phyloP scores from a whole-genome alignment of 208 protist species.

The Herpetomonas muscarum region DNA sequence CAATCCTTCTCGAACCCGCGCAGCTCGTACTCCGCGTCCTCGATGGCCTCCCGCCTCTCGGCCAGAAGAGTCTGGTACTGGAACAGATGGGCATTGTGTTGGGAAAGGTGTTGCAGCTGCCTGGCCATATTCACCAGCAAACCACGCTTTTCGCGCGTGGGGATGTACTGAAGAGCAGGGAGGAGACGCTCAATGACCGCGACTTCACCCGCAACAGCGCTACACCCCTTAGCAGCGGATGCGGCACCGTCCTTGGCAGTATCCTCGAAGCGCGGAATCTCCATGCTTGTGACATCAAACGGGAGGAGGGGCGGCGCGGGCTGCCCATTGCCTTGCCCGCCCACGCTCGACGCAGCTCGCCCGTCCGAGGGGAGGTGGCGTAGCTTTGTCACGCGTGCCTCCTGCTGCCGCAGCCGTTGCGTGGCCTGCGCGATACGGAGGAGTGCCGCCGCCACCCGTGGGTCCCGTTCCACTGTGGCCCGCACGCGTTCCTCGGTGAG shows the following conservation, averaged over 20 bases:
- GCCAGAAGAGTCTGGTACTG: background rate
- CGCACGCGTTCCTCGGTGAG: background rate
- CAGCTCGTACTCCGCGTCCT: background rate
- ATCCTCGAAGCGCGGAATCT: no score
- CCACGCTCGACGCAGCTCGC: background rate
- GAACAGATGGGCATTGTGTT: background rate
- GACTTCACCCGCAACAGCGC: background rate
- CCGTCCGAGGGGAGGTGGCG: background rate
- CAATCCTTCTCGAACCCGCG: constrained; percentile 13
- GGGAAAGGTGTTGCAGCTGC: background rate
- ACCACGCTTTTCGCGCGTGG: background rate
- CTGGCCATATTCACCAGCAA: background rate
- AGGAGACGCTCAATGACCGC: background rate
- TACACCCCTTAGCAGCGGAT: no score
- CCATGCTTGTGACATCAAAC: no score
- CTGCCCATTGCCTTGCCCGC: no score
- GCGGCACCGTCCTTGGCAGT: no score
- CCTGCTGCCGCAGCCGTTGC: constrained; percentile 9
- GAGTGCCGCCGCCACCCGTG: constrained; percentile 5
- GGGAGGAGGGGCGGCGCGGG: background rate
- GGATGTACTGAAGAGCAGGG: background rate
- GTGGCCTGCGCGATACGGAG: constrained; percentile 13
- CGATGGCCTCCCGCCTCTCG: background rate
- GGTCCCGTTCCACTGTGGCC: background rate
- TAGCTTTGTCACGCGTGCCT: background rate